A percentile compares a stretch with the other conserved stretches of the same genome.
These are phyloP conservation scores for Wolfiporia cocos DNA, from an alignment of 1,284 basidiomycete species.

Conservation along the genomic window DNA sequence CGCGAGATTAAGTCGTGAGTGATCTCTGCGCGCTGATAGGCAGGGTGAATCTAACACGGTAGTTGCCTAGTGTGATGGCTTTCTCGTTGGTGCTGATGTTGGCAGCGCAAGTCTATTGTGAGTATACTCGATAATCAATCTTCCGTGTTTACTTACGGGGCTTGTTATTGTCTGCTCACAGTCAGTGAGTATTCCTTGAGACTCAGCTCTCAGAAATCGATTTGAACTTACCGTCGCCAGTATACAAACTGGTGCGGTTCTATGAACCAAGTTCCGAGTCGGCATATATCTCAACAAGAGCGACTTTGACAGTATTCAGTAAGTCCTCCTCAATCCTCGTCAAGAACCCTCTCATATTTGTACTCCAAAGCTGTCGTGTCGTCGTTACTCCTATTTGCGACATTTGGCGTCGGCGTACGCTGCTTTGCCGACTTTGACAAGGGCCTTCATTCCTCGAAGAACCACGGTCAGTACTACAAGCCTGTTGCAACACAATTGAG, in stretches of 20 bases:
- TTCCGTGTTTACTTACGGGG: no score
- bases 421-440: slow-evolving; percentile 78
- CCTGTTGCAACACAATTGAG: slow-evolving; percentile 23
- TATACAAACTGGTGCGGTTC: slow-evolving; percentile 78
- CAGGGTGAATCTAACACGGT: background rate
- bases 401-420: slow-evolving; percentile 68
- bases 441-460: slow-evolving; percentile 64
- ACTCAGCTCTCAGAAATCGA: background rate
- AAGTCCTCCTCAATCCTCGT: slow-evolving; percentile 24
- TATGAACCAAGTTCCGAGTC: slow-evolving; percentile 50
- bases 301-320: slow-evolving; percentile 79
- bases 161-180: slow-evolving; percentile 20
- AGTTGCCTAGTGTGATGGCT: slow-evolving; percentile 54
- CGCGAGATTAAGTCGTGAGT: slow-evolving; percentile 72
- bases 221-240: slow-evolving; percentile 27
- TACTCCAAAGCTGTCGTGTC: slow-evolving; percentile 54
- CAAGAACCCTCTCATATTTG: background rate
- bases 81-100: slow-evolving; percentile 67
- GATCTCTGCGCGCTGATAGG: background rate
- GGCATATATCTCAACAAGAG: slow-evolving; percentile 63
- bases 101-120: slow-evolving; percentile 69
- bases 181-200: slow-evolving; percentile 41
- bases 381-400: slow-evolving; percentile 64
- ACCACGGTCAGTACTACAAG: slow-evolving; percentile 56
- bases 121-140: slow-evolving; percentile 23